phyloP scores from a whole-genome alignment of 192 early-diverging fungal species.

The Coemansia sp. region DNA sequence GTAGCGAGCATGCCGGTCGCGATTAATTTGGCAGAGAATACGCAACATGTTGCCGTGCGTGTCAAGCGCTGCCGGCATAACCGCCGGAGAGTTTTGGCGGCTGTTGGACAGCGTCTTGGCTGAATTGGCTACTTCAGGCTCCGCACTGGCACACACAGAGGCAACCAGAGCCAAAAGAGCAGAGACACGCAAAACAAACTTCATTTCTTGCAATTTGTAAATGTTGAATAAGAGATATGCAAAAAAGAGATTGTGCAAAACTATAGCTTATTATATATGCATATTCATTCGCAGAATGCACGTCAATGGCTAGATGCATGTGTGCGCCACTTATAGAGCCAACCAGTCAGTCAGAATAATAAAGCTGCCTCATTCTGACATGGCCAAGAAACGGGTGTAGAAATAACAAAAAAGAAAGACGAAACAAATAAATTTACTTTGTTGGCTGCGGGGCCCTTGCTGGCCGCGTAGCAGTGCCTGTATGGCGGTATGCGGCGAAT shows the following conservation, averaged over 20 bases:
- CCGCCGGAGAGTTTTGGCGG: background rate
- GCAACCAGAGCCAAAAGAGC: background rate
- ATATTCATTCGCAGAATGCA: background rate
- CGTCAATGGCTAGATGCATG: background rate
- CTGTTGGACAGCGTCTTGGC: background rate
- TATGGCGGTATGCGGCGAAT: slow-evolving; percentile 31
- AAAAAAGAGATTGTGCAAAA: too few relatives aligned
- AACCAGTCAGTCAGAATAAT: background rate
- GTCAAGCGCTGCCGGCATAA: background rate
- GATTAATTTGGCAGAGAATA: slow-evolving; percentile 40
- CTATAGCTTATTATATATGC: too few relatives aligned
- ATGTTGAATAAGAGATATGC: too few relatives aligned
- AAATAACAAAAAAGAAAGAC: background rate
- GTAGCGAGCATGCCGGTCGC: slow-evolving; percentile 27
- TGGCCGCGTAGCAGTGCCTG: slow-evolving; percentile 37
- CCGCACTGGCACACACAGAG: background rate
- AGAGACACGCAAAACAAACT: background rate
- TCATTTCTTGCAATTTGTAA: background rate
- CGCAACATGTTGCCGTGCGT: slow-evolving; percentile 12
- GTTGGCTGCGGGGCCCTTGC: background rate
- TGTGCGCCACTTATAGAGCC: background rate
- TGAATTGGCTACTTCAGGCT: background rate
- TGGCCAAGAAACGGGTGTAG: background rate
- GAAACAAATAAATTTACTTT: background rate
- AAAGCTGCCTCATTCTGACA: background rate